phyloP scores from a whole-genome alignment of 1,139 yeast species.

The Kodamaea derodonti region DNA sequence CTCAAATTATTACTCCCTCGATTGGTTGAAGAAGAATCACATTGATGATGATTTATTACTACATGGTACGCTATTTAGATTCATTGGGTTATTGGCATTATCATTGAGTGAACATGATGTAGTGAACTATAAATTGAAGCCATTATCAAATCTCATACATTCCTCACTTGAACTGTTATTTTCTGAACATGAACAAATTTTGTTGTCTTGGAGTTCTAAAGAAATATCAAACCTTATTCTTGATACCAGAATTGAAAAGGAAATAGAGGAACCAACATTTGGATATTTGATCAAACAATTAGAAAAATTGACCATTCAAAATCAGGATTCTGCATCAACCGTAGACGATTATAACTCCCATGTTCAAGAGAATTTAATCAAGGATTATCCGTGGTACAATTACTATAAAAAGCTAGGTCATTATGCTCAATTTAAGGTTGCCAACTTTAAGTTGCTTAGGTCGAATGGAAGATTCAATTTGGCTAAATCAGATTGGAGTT shows the following conservation, averaged over 20 bases:
- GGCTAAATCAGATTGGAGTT: slow-evolving; percentile 21
- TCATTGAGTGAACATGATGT: slow-evolving; percentile 42
- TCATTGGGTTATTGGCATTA: slow-evolving; percentile 34
- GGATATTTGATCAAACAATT: slow-evolving; percentile 18
- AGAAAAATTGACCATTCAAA: neutral
- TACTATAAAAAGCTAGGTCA: slow-evolving; percentile 53
- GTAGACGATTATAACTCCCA: slow-evolving; percentile 31
- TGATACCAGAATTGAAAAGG: neutral
- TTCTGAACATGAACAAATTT: slow-evolving; percentile 8
- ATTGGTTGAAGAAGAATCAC: slow-evolving; percentile 30
- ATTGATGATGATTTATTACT: slow-evolving; percentile 27
- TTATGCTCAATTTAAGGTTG: slow-evolving; percentile 53
- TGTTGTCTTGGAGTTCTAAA: slow-evolving; percentile 19
- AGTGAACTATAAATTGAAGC: slow-evolving; percentile 26
- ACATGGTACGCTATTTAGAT: slow-evolving; percentile 39
- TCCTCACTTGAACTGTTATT: slow-evolving; percentile 17
- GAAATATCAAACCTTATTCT: neutral
- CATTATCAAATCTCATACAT: slow-evolving; percentile 21
- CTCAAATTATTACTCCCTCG: slow-evolving; percentile 33
- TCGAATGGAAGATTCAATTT: slow-evolving; percentile 38
- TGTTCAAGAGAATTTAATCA: slow-evolving; percentile 45
- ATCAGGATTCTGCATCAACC: slow-evolving; percentile 14
- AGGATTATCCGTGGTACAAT: slow-evolving; percentile 73
- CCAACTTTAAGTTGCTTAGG: slow-evolving; percentile 50
- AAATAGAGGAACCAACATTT: neutral